Conservation (phyloP, 179 eudicot species). For the Spinacia oleracea region DNA sequence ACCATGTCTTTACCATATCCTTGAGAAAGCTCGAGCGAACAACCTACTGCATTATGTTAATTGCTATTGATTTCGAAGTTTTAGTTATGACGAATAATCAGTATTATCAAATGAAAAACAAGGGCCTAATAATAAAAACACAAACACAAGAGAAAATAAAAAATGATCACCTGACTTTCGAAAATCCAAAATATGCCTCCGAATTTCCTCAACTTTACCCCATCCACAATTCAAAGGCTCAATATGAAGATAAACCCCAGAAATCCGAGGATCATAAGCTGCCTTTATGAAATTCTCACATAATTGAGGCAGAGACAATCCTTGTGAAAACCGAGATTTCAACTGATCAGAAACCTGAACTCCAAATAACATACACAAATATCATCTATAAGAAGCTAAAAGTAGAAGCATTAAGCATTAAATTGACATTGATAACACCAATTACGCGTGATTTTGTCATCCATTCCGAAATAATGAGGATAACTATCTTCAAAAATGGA, state of each 20-base stretch:
- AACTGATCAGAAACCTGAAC: conserved; percentile 83
- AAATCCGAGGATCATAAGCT: conserved; percentile 89
- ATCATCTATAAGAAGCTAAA: not conserved
- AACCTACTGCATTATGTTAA: not conserved
- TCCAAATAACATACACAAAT: conserved; percentile 8
- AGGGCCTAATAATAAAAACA: not conserved
- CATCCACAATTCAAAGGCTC: conserved; percentile 82
- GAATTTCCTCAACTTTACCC: conserved; percentile 94
- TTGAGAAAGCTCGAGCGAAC: not conserved
- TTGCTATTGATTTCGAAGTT: no score
- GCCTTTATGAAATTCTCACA: conserved; percentile 91
- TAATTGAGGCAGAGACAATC: conserved; percentile 80
- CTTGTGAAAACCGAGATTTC: conserved; percentile 70
- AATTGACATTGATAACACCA: no score
- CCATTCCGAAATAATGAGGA: no score
- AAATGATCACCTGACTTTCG: conserved; percentile 70
- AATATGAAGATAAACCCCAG: conserved; percentile 88
- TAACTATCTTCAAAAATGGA: no score
- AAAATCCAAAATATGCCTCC: conserved; percentile 81
- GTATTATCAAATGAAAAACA: no score
- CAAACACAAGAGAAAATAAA: not conserved
- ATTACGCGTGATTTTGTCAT: no score
- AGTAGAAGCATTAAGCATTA: not conserved
- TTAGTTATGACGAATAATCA: not conserved
- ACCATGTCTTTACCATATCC: not conserved